Evolutionary conservation across 2,329 filamentous ascomycete genomes (phyloP).

Genomic region (Aspergillus ruber): DNA sequence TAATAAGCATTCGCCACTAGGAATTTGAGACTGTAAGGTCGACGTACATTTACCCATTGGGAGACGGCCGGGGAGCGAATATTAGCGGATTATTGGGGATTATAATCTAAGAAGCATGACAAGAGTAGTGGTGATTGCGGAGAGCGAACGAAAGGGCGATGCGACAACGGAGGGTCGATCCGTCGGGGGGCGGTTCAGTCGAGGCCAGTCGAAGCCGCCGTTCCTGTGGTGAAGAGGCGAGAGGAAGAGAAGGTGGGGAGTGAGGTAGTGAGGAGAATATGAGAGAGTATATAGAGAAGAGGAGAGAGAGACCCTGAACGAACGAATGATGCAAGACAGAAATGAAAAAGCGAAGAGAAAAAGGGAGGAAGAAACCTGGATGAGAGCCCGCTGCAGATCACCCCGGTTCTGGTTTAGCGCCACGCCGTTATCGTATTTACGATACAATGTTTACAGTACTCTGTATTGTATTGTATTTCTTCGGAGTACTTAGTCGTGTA

Average conservation of each 20-base stretch:
- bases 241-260: background rate
- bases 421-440: background rate
- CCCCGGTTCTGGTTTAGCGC: background rate
- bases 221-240: background rate
- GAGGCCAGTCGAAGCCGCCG: background rate
- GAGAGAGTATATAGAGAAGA: background rate
- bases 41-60: slow-evolving; percentile 40
- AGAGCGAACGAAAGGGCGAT: background rate
- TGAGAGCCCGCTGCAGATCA: background rate
- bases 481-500: too few relatives aligned
- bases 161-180: too few relatives aligned
- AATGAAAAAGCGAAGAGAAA: background rate
- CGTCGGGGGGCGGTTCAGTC: background rate
- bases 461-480: too few relatives aligned
- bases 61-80: slow-evolving; percentile 10
- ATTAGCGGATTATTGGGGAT: slow-evolving; percentile 5
- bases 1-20: slow-evolving; percentile 1
- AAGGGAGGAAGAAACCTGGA: background rate
- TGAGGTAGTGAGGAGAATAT: background rate
- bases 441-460: background rate
- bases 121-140: slow-evolving; percentile 9
- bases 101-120: slow-evolving; percentile 26
- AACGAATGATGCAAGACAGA: background rate
- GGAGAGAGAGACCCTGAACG: background rate
- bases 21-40: background rate